phyloP scores from a whole-genome alignment of 2,329 filamentous ascomycete species.

The Bertia moriformis region DNA sequence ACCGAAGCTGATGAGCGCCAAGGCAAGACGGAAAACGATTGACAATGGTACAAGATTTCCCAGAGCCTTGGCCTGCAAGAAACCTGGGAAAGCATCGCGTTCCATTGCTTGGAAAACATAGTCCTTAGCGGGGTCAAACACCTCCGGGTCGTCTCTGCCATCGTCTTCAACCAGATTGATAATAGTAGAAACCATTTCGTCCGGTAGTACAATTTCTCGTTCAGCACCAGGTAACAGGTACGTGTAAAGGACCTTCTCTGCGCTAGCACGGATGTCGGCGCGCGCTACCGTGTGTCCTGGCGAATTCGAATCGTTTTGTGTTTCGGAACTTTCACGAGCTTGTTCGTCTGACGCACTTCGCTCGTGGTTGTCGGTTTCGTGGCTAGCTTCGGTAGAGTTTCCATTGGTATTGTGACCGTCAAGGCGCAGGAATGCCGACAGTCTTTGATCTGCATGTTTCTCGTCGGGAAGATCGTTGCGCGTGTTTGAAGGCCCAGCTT shows the following conservation, averaged over 20 bases:
- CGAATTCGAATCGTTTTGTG: conserved; percentile 63
- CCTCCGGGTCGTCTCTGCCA: conserved; percentile 85
- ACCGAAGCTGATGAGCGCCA: conserved; percentile 77
- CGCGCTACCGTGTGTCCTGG: conserved; percentile 73
- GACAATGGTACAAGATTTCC: conserved; percentile 90
- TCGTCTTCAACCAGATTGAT: conserved; percentile 79
- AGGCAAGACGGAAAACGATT: conserved; percentile 68
- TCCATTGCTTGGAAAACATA: conserved; percentile 99
- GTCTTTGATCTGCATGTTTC: conserved; percentile 78
- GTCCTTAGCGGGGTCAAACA: conserved; percentile 95
- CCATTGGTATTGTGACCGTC: background rate
- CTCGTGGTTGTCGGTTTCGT: conserved; percentile 5
- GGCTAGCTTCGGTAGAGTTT: background rate
- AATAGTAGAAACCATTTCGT: conserved; percentile 73
- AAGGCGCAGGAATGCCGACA: conserved; percentile 52
- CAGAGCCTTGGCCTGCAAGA: conserved; percentile 83
- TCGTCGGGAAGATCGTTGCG: conserved; percentile 63
- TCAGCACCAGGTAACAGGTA: conserved; percentile 90
- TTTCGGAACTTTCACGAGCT: conserved; percentile 43
- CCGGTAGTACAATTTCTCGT: conserved; percentile 84
- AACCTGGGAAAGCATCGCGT: conserved; percentile 94
- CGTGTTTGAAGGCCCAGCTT: conserved; percentile 46
- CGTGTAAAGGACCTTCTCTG: conserved; percentile 97
- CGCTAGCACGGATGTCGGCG: conserved; percentile 79
- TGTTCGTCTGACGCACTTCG: conserved; percentile 32